Evolutionary conservation across 2,329 filamentous ascomycete genomes (phyloP).

Genomic region (Beauveria sp.): DNA sequence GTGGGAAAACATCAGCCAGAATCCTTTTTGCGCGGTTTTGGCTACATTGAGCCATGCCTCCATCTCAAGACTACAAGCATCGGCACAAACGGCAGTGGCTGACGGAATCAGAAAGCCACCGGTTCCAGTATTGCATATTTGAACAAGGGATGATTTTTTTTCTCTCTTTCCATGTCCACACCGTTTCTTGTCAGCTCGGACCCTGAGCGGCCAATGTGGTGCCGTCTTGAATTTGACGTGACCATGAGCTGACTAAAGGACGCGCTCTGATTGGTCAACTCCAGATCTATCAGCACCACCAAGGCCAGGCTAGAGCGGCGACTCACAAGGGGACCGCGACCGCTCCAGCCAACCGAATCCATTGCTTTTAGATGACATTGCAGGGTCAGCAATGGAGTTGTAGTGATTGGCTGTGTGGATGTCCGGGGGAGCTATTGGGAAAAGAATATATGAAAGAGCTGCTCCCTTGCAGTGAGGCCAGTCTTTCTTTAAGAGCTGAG

Average conservation of each 20-base stretch:
- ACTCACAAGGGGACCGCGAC: neutral
- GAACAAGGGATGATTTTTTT: neutral
- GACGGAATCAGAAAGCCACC: neutral
- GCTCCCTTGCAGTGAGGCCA: neutral
- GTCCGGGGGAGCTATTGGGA: neutral
- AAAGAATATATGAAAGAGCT: slow-evolving; percentile 6
- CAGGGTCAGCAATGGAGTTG: neutral
- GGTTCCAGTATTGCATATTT: neutral
- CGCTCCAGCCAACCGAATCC: slow-evolving; percentile 8
- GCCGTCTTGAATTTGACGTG: neutral
- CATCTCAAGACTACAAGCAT: neutral
- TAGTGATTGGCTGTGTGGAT: slow-evolving; percentile 3
- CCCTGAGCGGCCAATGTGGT: neutral
- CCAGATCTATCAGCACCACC: neutral
- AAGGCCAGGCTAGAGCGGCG: neutral
- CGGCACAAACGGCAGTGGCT: slow-evolving; percentile 4
- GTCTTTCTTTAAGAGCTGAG: neutral
- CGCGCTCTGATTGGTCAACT: slow-evolving; percentile 21
- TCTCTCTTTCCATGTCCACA: neutral
- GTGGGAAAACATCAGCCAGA: neutral
- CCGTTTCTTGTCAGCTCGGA: neutral
- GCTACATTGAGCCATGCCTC: neutral
- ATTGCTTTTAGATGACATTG: slow-evolving; percentile 5
- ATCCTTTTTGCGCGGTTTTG: too few species aligned
- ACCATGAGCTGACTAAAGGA: slow-evolving; percentile 24